Percentiles rank a stretch among this genome's conserved stretches.
Conservation (phyloP, 106 monocot species). For the Allium sativum region DNA sequence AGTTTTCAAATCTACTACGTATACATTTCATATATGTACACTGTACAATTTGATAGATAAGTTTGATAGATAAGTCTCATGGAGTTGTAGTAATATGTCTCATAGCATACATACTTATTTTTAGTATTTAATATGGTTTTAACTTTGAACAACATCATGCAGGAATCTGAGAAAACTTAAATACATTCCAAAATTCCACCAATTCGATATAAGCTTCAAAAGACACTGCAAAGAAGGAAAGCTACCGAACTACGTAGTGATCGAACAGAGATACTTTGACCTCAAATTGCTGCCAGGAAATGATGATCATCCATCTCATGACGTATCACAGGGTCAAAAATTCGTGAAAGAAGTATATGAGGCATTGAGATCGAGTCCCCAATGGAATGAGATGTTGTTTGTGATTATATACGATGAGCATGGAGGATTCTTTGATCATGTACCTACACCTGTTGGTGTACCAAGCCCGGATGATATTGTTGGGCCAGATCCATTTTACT, state of each 20-base stretch:
- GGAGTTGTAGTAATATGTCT: no score
- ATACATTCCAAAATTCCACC: conserved; percentile 56
- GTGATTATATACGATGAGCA: conserved; percentile 89
- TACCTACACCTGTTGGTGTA: conserved; percentile 59
- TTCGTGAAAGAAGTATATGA: conserved; percentile 87
- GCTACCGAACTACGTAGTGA: conserved; percentile 86
- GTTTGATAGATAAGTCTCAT: no score
- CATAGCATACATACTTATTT: no score
- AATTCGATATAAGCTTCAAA: conserved; percentile 69
- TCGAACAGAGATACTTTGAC: conserved; percentile 91
- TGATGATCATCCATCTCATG: conserved; percentile 93
- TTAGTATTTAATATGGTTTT: no score
- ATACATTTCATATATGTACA: no score
- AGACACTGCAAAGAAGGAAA: conserved; percentile 74
- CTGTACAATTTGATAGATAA: no score
- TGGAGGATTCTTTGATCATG: conserved; percentile 93
- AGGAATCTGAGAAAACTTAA: conserved; percentile 75
- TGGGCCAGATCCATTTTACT: conserved; percentile 59
- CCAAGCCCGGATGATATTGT: conserved; percentile 76
- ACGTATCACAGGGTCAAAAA: conserved; percentile 77
- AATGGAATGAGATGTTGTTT: conserved; percentile 82
- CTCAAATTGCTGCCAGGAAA: conserved; percentile 69
- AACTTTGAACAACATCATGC: not conserved
- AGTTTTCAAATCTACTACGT: no score
- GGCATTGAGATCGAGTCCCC: conserved; percentile 74